phyloP scores from a whole-genome alignment of 257 asterid genomes.

The Rhazya stricta region DNA sequence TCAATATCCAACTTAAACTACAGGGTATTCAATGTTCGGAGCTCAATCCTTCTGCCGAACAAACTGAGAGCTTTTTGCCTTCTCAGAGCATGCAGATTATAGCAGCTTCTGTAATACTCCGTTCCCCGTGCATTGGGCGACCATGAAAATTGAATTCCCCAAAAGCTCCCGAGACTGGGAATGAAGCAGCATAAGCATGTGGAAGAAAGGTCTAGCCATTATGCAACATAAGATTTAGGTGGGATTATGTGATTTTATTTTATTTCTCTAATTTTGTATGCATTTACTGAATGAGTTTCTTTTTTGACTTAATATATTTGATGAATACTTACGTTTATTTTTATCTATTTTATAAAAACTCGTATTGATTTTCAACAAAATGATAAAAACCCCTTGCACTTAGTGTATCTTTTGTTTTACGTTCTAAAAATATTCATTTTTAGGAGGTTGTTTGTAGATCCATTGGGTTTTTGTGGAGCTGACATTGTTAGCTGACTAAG shows the following conservation, averaged over 20 bases:
- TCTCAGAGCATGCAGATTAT: conserved; percentile 59
- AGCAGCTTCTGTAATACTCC: conserved; percentile 44
- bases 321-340: too few species aligned
- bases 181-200: conserved; percentile 52
- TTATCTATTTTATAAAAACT: too few species aligned
- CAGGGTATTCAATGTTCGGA: conserved; percentile 39
- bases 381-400: too few species aligned
- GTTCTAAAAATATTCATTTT: too few species aligned
- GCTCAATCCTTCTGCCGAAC: conserved; percentile 63
- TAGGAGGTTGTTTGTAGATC: too few species aligned
- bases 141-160: conserved; percentile 83
- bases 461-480: too few species aligned
- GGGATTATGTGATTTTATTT: not conserved
- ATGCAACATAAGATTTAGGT: conserved; percentile 53
- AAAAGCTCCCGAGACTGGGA: conserved; percentile 51
- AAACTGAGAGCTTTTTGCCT: conserved; percentile 58
- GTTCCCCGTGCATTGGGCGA: conserved; percentile 60
- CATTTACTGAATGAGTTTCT: too few species aligned
- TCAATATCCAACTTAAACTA: conserved; percentile 45
- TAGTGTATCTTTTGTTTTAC: too few species aligned
- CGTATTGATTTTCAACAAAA: too few species aligned
- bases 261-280: too few species aligned
- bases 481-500: too few species aligned
- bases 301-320: too few species aligned
- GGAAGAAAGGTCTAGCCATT: conserved; percentile 42